Evolutionary conservation across 2,329 filamentous ascomycete genomes (phyloP), one percentile per base, ranked within the genome.

Genomic region (Penicillium olsonii): DNA sequence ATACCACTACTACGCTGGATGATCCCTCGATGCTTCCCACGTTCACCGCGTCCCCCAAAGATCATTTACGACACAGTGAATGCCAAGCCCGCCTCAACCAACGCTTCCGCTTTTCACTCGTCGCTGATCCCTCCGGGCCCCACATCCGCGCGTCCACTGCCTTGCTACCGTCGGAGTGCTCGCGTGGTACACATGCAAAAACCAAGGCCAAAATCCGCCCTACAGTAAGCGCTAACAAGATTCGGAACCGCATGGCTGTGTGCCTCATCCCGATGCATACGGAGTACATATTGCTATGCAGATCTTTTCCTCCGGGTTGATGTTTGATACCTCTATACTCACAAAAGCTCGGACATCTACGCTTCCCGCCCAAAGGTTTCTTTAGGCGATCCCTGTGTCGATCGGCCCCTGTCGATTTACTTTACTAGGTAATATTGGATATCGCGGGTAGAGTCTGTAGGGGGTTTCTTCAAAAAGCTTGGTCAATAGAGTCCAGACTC

Each of bases 61-160:
- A 15, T 7, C 12, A 15, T 11, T 2, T n/a, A 37, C 26, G 24
- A 39, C 41, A 26, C n/a, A 22, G 35, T 26, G 18, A 33, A 33
- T 53, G 58, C 58, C 58, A 61, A 61, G 55, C 48, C 45, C 9
- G 11, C 9, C 18, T 18, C 9, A 17, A 20, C 26, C 45, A 37
- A 24, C 18, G 29, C 27, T 33, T 18, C 24, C 39, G 18, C 17
- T 15, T 52, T 18, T 54, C 29, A 60, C 46, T 61, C 49, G 57
- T 42, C 31, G 4, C 24, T 44, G 39, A 37, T 40, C 10, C 24
- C 41, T 45, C 29, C 26, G 26, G 20, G 45, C 55, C 51, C 59
- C 59, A 61, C 57, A 42, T 61, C 59, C 59, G 48, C 57, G 57
- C 59, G 42, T 19, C 22, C 42, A 29, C 35, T 37, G n/a, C 41